Evolutionary conservation across 2,329 filamentous ascomycete genomes (phyloP).

Genomic region (Pyrenochaeta sp.): DNA sequence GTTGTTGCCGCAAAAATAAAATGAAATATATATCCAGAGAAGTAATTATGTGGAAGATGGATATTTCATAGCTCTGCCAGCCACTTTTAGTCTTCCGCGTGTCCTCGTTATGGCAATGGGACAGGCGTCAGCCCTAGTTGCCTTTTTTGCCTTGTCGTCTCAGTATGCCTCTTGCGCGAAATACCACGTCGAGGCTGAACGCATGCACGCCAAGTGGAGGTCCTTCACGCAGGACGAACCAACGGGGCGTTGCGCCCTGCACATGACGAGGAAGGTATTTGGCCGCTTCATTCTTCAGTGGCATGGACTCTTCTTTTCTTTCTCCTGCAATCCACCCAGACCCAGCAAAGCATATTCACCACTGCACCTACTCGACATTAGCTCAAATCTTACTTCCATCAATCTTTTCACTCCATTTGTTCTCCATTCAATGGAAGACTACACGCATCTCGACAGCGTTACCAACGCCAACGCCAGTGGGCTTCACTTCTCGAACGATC

Average conservation of each 20-base stretch:
- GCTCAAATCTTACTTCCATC: not conserved
- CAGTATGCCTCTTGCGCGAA: conserved; percentile 16
- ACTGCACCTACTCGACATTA: not conserved
- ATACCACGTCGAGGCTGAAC: conserved; percentile 15
- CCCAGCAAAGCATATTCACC: conserved; percentile 1
- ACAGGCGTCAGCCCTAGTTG: conserved; percentile 22
- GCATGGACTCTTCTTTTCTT: not conserved
- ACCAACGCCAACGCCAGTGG: conserved; percentile 1
- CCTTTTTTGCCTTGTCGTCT: conserved; percentile 27
- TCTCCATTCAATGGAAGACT: conserved; percentile 5
- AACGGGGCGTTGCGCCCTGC: conserved; percentile 2
- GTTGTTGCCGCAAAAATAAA: not conserved
- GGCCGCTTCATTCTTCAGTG: conserved; percentile 4
- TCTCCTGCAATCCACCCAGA: not conserved
- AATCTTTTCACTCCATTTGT: not conserved
- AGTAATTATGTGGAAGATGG: not conserved
- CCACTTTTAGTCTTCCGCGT: not conserved
- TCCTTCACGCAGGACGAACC: conserved; percentile 8
- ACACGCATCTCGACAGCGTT: conserved; percentile 2
- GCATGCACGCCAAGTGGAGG: conserved; percentile 14
- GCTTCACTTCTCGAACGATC: conserved; percentile 6
- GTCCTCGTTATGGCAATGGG: not conserved
- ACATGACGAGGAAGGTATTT: conserved; percentile 9
- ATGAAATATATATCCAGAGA: not conserved
- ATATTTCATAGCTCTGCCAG: not conserved